A percentile compares a stretch with the other conserved stretches of the same genome.
Conservation (phyloP, 2,329 filamentous ascomycete species). For the Xylariaceae sp. region DNA sequence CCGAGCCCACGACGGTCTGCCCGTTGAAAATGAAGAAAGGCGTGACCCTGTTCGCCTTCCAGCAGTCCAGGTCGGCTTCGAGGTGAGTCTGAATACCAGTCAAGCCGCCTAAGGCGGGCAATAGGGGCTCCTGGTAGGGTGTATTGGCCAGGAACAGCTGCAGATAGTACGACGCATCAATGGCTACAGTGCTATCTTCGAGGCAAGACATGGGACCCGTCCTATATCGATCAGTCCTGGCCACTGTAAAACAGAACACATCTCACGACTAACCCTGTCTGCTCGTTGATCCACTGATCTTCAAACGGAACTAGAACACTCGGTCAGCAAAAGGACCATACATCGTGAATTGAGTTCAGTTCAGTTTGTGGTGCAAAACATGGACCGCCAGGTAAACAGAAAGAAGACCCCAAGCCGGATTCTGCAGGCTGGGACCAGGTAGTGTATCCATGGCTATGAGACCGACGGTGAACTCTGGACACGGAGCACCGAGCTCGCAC, state of each 20-base stretch:
- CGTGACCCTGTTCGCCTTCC: constrained; percentile 64
- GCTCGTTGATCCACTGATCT: constrained; percentile 38
- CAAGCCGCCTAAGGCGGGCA: constrained; percentile 83
- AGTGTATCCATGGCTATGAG: too few relatives aligned
- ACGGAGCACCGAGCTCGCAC: too few relatives aligned
- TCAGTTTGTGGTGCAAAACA: background rate
- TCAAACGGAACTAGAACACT: constrained; percentile 32
- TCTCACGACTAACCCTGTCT: constrained; percentile 26
- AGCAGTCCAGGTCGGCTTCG: constrained; percentile 66
- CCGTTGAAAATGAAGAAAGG: constrained; percentile 92
- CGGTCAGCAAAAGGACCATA: constrained; percentile 16
- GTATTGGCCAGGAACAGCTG: constrained; percentile 66
- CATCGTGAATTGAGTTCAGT: background rate
- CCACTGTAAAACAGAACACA: background rate
- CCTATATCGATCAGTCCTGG: constrained; percentile 31
- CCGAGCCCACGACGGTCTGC: constrained; percentile 70
- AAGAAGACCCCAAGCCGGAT: too few relatives aligned
- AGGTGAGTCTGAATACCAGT: constrained; percentile 75
- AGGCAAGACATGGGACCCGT: constrained; percentile 63
- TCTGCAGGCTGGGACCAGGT: too few relatives aligned
- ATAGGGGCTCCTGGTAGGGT: constrained; percentile 75
- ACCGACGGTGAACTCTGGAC: too few relatives aligned
- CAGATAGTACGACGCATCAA: constrained; percentile 73
- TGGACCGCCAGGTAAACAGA: too few relatives aligned
- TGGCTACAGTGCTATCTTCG: constrained; percentile 57